Percentiles rank a stretch among this genome's conserved stretches.
These are phyloP conservation scores for Podospora appendiculata DNA, from an alignment of 495 filamentous ascomycete species.

Conservation along the genomic window DNA sequence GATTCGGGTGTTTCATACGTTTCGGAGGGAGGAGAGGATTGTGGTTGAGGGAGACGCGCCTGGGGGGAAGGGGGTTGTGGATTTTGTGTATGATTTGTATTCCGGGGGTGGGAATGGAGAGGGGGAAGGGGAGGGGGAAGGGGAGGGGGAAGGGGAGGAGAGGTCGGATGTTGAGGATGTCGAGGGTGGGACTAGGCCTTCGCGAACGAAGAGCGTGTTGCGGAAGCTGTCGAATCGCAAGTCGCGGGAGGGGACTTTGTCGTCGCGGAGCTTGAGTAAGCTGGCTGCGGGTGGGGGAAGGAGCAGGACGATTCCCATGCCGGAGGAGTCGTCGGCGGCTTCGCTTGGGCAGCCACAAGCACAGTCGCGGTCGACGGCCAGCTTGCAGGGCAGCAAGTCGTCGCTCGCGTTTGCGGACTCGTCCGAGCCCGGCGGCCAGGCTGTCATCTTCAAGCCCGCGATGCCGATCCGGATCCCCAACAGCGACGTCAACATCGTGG, in stretches of 20 bases:
- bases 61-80: constrained; percentile 35
- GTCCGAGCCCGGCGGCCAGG: constrained; percentile 44
- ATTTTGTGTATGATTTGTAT: constrained; percentile 42
- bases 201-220: constrained; percentile 10
- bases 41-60: constrained; percentile 54
- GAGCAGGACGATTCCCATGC: constrained; percentile 21
- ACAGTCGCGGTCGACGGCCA: constrained; percentile 14
- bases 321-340: constrained; percentile 5
- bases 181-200: background rate
- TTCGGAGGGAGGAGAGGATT: constrained; percentile 65
- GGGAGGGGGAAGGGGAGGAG: constrained; percentile 9
- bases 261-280: constrained; percentile 7
- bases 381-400: constrained; percentile 2
- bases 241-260: constrained; percentile 7
- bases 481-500: constrained; percentile 82
- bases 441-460: constrained; percentile 70
- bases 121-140: no score
- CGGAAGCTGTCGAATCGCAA: constrained; percentile 15
- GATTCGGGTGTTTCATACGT: constrained; percentile 78
- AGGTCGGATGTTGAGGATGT: constrained; percentile 14
- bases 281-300: background rate
- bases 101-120: no score
- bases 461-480: constrained; percentile 57
- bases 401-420: constrained; percentile 16
- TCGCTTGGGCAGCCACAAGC: background rate